Base-by-base conservation (phyloP, 768 basidiomycete species). In the Termitomyces sp. region DNA sequence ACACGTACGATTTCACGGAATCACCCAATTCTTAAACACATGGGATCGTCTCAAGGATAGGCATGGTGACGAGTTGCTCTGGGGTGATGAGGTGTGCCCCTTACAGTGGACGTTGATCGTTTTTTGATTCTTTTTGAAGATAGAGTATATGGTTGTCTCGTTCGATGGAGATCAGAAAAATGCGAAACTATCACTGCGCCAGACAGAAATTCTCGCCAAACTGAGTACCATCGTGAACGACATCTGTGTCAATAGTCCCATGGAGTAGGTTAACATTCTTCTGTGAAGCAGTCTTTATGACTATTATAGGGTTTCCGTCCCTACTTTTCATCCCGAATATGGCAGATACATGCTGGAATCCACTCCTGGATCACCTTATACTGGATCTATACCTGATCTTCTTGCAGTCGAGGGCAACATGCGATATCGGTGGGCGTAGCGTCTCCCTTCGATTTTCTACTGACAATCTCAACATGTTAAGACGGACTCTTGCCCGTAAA, bases 331-430 rank as follows among this genome's bases (percentile, higher is more conserved):
- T 68, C 96, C 96, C 18, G 97, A 99, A 72, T 99, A 98, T 75
- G 97, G 97, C 41, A 83, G 95, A 40, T 98, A 92, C 76, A 99
- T 99, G 97, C 81, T 99, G 53, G 97, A 99, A 70, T 94, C 94
- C 3, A 99, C 96, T 0, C 97, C 97, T 0, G 97, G 97, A 2
- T 85, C 87, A 50, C 97, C 97, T 2, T 98, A 98, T 74, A 89
- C 92, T 5, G 94, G 92, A 10, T 87, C 83, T 16, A 84, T 98
- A 41, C 79, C 80, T 26, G 94, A 96, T 70, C 80, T 98, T 20
- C 77, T 98, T 38, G 83, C 87, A 5, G 95, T 99, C 5, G 96
- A 99, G 74, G 74, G 77, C 48, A 94, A 98, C 72, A 99, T 99
- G 97, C 86, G 90, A 46, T 92, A 93, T 70, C 82, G 94, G 94